These are phyloP conservation scores for Pythium monospermum DNA, from an alignment of 352 stramenopile species.

Conservation along the genomic window DNA sequence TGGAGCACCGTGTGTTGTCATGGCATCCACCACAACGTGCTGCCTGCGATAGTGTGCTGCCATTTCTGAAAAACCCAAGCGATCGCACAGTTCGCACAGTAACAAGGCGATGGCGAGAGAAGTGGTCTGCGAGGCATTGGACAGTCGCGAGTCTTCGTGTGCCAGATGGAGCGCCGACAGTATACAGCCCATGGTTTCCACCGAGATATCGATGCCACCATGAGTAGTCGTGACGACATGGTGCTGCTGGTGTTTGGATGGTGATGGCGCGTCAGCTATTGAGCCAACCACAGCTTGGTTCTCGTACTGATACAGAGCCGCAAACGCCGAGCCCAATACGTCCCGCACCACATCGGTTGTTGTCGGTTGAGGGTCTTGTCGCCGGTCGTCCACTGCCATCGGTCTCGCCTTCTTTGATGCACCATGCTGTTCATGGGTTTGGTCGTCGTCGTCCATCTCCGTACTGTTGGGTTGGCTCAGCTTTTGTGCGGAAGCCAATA, in stretches of 20 bases:
- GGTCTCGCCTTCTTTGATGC: conserved; percentile 17
- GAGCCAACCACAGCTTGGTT: background rate
- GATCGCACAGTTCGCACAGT: conserved; percentile 28
- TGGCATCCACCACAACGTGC: background rate
- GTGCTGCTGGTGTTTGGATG: no score
- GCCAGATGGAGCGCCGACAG: conserved; percentile 60
- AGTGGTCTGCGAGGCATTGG: conserved; percentile 23
- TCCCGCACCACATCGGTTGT: no score
- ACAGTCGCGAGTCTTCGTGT: conserved; percentile 67
- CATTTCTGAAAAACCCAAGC: conserved; percentile 31
- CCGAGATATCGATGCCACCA: no score
- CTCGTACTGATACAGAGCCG: background rate
- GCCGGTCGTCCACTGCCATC: background rate
- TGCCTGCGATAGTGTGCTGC: conserved; percentile 39
- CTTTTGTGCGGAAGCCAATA: no score
- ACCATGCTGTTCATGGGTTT: no score
- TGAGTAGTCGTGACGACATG: no score
- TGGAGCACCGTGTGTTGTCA: background rate
- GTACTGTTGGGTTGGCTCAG: no score
- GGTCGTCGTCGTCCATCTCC: no score
- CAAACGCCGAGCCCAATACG: no score
- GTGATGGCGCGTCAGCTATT: no score
- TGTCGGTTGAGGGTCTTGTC: background rate
- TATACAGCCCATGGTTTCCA: conserved; percentile 19
- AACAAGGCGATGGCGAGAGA: conserved; percentile 11